A percentile compares a stretch with the other conserved stretches of the same genome.
phyloP scores from a whole-genome alignment of 441 rosid genomes.

The Populus hybrid region DNA sequence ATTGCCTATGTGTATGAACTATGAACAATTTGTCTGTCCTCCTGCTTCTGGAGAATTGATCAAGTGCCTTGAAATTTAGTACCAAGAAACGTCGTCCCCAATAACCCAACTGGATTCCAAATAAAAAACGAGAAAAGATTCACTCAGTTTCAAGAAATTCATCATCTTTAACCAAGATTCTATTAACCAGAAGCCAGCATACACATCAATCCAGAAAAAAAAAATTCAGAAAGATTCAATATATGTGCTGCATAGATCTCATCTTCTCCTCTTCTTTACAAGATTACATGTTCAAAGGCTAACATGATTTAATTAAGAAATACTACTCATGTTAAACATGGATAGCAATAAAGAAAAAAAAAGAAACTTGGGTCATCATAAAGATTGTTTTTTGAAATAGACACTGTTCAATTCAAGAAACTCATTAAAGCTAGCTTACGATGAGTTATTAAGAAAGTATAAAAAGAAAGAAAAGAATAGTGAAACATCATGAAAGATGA shows the following conservation, averaged over 20 bases:
- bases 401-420: background rate
- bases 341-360: background rate
- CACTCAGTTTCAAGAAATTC: background rate
- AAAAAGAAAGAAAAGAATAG: background rate
- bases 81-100: constrained; percentile 26
- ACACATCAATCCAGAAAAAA: background rate
- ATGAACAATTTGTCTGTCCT: background rate
- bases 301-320: background rate
- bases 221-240: background rate
- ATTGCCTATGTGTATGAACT: background rate
- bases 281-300: background rate
- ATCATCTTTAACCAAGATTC: background rate
- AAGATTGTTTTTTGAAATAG: background rate
- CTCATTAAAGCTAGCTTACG: background rate
- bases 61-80: background rate
- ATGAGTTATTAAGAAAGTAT: background rate
- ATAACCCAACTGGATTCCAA: constrained; percentile 27
- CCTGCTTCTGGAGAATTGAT: background rate
- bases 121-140: constrained; percentile 1
- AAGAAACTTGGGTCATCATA: background rate
- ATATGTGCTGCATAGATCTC: background rate
- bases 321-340: background rate
- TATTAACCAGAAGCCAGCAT: background rate
- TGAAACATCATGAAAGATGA: background rate
- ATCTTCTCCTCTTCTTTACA: background rate